phyloP scores from a whole-genome alignment of 176 grass and related monocot species.

The Oryza glumipatula region DNA sequence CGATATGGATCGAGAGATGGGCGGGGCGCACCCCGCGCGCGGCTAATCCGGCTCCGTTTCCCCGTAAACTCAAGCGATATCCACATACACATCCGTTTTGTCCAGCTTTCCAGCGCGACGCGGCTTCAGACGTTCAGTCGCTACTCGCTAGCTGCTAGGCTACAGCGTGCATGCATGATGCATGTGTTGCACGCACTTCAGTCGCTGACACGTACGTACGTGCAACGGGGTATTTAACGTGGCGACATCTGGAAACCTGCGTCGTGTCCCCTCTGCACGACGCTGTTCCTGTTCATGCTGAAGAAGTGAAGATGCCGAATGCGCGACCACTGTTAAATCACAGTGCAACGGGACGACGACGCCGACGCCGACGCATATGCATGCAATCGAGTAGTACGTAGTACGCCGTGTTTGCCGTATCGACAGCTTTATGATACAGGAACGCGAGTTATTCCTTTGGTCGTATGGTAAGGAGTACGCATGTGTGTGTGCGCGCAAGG shows the following conservation, averaged over 20 bases:
- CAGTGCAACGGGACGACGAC: background rate
- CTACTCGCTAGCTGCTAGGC: background rate
- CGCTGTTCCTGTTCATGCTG: background rate
- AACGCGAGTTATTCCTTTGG: too few species aligned
- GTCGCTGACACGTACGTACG: background rate
- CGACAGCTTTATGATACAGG: background rate
- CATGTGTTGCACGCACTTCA: background rate
- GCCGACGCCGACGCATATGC: background rate
- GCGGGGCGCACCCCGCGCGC: background rate
- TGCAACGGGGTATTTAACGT: background rate
- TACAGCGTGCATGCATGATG: background rate
- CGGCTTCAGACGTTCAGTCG: background rate
- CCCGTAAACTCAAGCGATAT: background rate
- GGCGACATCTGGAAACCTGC: background rate
- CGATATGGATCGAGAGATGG: background rate
- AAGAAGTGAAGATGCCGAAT: conserved; percentile 12
- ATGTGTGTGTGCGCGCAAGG: too few species aligned
- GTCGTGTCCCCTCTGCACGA: background rate
- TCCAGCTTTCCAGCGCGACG: background rate
- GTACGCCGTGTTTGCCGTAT: background rate
- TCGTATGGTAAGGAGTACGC: too few species aligned
- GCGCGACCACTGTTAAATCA: background rate
- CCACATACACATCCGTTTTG: background rate
- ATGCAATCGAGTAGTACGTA: background rate
- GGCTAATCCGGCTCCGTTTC: background rate